Evolutionary conservation across 768 basidiomycete species (phyloP), one percentile per base, ranked within the genome.

Genomic region (Phlegmacium glaucopus): DNA sequence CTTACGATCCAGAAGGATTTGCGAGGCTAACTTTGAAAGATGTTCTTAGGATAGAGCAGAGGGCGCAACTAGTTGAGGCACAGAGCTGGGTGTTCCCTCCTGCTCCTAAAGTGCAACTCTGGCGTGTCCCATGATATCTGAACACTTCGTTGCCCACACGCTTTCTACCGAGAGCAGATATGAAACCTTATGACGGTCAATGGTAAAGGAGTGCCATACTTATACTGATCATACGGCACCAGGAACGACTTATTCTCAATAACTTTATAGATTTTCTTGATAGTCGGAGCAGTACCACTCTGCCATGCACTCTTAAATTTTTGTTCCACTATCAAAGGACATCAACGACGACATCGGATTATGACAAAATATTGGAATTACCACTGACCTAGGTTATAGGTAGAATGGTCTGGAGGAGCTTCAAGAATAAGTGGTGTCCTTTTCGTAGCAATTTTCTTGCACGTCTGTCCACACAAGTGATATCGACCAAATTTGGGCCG

Each of bases 381-480:
- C 13, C 13, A 44, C 32, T 3, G 47, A 61, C 59, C 56, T 47
- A 58, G 52, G 6, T 52, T 47, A 34, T 42, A 58, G 2, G 56
- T 58, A 8, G 43, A 46, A 42, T 61, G 59, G 11, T 50, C 54
- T 13, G 25, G 10, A 7, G 50, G 54, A 7, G 56, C 56, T 43
- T 61, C 59, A 9, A 61, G 49, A 15, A 56, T 46, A 16, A 56
- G 45, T n/a, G 59, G 56, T 4, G 59, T 58, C 29, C 10, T 18
- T 25, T 61, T 61, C 15, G 47, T 45, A 6, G 56, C 45, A 9
- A 61, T 48, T 16, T 39, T 22, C 32, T 51, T 51, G 44, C 59
- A 61, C 6, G 53, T 56, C 38, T 48, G 51, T 4, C 59, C 59
- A 32, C 59, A 61, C 1, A 61, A 41, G 22, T 61, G 56, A 35